Base-by-base conservation (phyloP, 2,329 filamentous ascomycete genomes). In the Exophiala lecanii-corni region DNA sequence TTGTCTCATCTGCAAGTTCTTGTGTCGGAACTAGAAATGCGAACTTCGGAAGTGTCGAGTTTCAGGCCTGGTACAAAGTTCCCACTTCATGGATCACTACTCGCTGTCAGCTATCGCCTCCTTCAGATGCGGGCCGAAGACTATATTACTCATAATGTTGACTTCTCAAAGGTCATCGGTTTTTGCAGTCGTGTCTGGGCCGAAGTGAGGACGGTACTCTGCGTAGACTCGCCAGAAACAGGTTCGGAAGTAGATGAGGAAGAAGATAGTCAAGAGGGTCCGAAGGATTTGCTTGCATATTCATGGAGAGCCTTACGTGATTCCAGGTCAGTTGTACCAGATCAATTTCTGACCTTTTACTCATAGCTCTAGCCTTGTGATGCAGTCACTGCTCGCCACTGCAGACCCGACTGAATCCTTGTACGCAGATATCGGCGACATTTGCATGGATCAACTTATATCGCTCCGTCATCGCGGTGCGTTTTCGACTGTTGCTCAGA, bases 221-320 rank as follows among this genome's bases (percentile, higher is more conserved):
- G 92, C 58, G 84, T 94, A 50, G 92, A 96, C 64, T 94, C 92
- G 1, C 92, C 94, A 0, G 92, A 98, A 65, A 91, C 91, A 0
- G 82, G 92, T 61, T 70, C 60, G 1, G 69, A 76, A 60, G 55
- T 74, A 45, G 55, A 73, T 39, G 56, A 82, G 0, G 81, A 89
- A 39, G 81, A 89, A 39, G 86, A 91, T 18, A 63, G 87, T n/a
- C 79, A 85, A 40, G 82, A 84, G 23, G 84, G 82, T 1, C 73
- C 88, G 0, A 97, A 96, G 59, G 88, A 94, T 56, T 75, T 94
- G 13, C 67, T 98, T 35, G 97, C 91, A 53, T 98, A 92, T 62
- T 95, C 89, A 50, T 98, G 95, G 76, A 80, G 92, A 55, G 87
- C 89, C 4, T 73, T 96, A n/a, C 91, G 95, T 50, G 92, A 98